Percentiles rank a stretch among this genome's conserved stretches.
These are phyloP conservation scores for Pseudogymnoascus destructans DNA, from an alignment of 2,329 filamentous ascomycete genomes.

Conservation along the genomic window DNA sequence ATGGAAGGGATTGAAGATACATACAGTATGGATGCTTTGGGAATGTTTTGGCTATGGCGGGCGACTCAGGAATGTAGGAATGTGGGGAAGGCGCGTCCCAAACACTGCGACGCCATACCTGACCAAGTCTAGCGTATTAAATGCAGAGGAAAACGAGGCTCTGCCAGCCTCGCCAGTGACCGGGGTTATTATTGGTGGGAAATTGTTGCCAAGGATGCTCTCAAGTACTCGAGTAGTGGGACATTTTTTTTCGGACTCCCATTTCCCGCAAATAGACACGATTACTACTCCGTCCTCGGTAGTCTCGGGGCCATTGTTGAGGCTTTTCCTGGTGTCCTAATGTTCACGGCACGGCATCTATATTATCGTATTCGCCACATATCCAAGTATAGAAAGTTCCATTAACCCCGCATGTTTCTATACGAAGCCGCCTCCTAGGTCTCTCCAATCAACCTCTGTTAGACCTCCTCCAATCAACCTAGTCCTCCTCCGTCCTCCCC, in stretches of 20 bases:
- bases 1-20: not conserved
- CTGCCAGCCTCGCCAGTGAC: not conserved
- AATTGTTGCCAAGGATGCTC: not conserved
- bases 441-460: too few species aligned
- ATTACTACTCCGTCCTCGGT: too few species aligned
- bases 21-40: not conserved
- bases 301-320: not conserved
- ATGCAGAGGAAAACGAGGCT: conserved; percentile 1
- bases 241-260: too few species aligned
- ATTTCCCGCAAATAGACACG: not conserved
- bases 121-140: not conserved
- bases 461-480: too few species aligned
- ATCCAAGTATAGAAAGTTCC: not conserved
- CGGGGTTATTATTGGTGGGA: not conserved
- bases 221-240: too few species aligned
- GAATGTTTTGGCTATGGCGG: not conserved
- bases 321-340: not conserved
- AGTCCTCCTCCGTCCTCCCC: not conserved
- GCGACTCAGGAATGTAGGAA: not conserved
- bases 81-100: not conserved
- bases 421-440: not conserved
- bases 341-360: not conserved
- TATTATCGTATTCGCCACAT: conserved; percentile 1
- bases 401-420: not conserved
- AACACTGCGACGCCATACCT: not conserved